A percentile compares a stretch with the other conserved stretches of the same genome.
Conservation (phyloP, 1,139 yeast species). For the Debaryomyces sp. region DNA sequence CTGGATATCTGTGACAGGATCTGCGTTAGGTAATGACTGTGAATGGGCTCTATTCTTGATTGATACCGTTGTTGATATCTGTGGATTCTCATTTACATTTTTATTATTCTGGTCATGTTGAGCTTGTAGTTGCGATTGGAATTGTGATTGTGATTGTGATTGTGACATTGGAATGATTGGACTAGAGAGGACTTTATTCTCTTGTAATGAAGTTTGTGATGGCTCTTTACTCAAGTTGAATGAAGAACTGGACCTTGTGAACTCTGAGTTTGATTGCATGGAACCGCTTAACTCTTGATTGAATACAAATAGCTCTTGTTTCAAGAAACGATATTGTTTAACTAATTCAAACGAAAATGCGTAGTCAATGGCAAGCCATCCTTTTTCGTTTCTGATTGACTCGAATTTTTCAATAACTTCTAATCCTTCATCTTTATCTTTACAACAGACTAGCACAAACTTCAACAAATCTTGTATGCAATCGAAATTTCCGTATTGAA, state of each 20-base stretch:
- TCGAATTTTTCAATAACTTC: slow-evolving; percentile 35
- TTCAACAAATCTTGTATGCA: slow-evolving; percentile 64
- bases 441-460: slow-evolving; percentile 22
- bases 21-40: slow-evolving; percentile 35
- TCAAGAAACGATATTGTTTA: slow-evolving; percentile 24
- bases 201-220: slow-evolving; percentile 18
- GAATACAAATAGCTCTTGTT: slow-evolving; percentile 17
- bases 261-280: slow-evolving; percentile 4
- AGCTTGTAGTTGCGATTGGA: no score
- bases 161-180: slow-evolving; percentile 37
- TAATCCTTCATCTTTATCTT: slow-evolving; percentile 42
- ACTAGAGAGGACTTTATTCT: slow-evolving; percentile 35
- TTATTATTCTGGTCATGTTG: not conserved
- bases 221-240: slow-evolving; percentile 1
- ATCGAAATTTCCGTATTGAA: slow-evolving; percentile 71
- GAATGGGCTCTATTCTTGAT: slow-evolving; percentile 32
- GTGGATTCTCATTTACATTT: not conserved
- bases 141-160: slow-evolving; percentile 9
- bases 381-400: slow-evolving; percentile 51
- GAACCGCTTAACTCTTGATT: slow-evolving; percentile 8
- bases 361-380: slow-evolving; percentile 71
- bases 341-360: slow-evolving; percentile 53
- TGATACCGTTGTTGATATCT: not conserved
- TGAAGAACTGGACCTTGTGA: slow-evolving; percentile 3
- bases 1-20: slow-evolving; percentile 9